A percentile compares a stretch with the other conserved stretches of the same genome.
phyloP scores from a whole-genome alignment of 257 asterid genomes.

The Solanum ossicruentum region DNA sequence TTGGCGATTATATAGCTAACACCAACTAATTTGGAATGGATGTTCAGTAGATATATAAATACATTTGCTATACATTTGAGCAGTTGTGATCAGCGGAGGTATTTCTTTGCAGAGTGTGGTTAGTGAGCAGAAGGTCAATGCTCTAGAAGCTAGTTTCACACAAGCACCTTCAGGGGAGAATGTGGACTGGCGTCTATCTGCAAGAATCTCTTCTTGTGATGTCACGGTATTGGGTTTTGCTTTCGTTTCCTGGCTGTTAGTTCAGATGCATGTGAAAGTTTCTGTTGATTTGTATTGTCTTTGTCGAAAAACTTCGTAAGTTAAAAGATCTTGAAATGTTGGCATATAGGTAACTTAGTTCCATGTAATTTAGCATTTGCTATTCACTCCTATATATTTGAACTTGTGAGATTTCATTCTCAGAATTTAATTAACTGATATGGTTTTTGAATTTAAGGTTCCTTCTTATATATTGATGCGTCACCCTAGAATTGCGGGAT shows the following conservation, averaged over 20 bases:
- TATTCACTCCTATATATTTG: neutral
- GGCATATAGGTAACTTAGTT: neutral
- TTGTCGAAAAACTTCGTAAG: neutral
- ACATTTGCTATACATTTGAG: neutral
- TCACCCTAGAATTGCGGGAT: neutral
- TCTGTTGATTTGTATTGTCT: neutral
- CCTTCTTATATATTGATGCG: neutral
- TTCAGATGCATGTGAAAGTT: neutral
- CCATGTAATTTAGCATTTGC: neutral
- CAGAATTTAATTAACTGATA: neutral
- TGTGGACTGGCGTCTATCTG: constrained; percentile 95
- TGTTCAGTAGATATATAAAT: neutral
- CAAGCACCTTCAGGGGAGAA: constrained; percentile 85
- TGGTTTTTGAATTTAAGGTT: neutral
- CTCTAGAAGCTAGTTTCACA: constrained; percentile 86
- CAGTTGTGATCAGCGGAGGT: constrained; percentile 6
- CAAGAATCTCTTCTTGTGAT: constrained; percentile 92
- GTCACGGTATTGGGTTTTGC: constrained; percentile 56
- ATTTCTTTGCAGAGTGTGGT: constrained; percentile 70
- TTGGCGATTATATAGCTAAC: neutral
- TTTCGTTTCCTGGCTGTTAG: neutral
- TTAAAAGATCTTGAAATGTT: neutral
- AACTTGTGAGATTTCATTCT: neutral
- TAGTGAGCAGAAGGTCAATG: constrained; percentile 87
- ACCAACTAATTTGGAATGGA: neutral